These are phyloP conservation scores for Verticillium tricorpus DNA, from an alignment of 2,329 filamentous ascomycete genomes.

Conservation along the genomic window DNA sequence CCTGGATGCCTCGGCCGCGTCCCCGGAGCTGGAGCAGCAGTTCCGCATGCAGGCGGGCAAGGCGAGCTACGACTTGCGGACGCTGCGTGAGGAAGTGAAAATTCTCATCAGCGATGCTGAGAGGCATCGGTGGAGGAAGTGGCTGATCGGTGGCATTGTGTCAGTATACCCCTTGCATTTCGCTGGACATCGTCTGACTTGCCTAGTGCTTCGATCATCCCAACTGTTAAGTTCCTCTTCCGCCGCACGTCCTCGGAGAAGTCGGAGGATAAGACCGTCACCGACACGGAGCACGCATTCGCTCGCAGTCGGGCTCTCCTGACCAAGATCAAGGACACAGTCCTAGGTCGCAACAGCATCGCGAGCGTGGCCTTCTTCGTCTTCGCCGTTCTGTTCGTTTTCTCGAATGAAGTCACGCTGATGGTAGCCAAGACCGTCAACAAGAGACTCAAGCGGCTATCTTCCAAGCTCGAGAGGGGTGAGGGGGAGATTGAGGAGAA, in stretches of 20 bases:
- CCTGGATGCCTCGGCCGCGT: constrained; percentile 22
- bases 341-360: constrained; percentile 38
- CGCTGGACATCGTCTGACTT: not conserved
- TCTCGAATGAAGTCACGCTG: constrained; percentile 53
- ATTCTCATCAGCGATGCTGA: constrained; percentile 39
- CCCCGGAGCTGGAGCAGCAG: constrained; percentile 34
- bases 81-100: constrained; percentile 38
- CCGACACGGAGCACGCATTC: constrained; percentile 56
- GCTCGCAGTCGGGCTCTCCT: constrained; percentile 44
- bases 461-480: constrained; percentile 41
- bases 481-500: constrained; percentile 39
- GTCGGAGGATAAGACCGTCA: constrained; percentile 29
- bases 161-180: constrained; percentile 24
- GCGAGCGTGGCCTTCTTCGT: constrained; percentile 50
- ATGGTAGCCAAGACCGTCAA: constrained; percentile 48
- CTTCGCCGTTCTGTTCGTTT: constrained; percentile 53
- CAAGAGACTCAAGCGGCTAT: constrained; percentile 44
- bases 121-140: constrained; percentile 46
- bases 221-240: constrained; percentile 47
- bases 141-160: constrained; percentile 47
- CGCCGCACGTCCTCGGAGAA: constrained; percentile 35
- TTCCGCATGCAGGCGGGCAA: constrained; percentile 36
- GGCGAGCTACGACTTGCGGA: constrained; percentile 39
- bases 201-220: constrained; percentile 45
- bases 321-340: constrained; percentile 40